Base-by-base conservation (phyloP, 202 grass and related monocot species). In the Setaria viridis region DNA sequence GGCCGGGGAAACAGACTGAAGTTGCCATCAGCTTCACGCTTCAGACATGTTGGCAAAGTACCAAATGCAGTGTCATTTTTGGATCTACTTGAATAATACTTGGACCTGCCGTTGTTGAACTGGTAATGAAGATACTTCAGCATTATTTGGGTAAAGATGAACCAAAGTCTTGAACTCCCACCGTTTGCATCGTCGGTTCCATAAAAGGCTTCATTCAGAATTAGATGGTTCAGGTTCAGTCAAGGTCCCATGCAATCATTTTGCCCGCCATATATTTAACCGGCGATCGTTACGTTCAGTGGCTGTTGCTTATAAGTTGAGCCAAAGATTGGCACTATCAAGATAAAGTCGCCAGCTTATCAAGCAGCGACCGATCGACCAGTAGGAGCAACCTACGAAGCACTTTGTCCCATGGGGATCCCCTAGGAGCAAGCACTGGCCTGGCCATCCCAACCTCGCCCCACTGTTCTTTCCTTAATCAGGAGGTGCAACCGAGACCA, bases 391-490 rank as follows among this genome's bases (percentile, higher is more conserved):
- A 32, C 54, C 32, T 20, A 11, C 0, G 14, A 37, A 34, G 2
- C 69, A 55, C 62, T 14, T 30, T 50, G 66, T 14, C 66, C 74
- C 84, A 86, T 86, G 65, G 83, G 74, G 72, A 56, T 3, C 25
- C 72, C 65, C 55, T 81, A 65, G 7, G 69, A 73, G 45, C 68
- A 45, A 47, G 30, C 41, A n/a, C 56, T 63, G 80, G 5, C 39
- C 39, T 41, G 39, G 66, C 65, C 65, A 70, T 60, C 51, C 39
- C 39, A 0, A 0, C 43, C 20, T 43, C 13, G 0, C 60, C 69
- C 20, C 84, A 79, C 80, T 84, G 80, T 70, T 91, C 69, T 87
- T 91, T 84, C 85, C 89, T 91, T 91, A 91, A 91, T 58, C 80
- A 91, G 80, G 81, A 80, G 81, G 84, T 60, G 84, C 88, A 90